These are phyloP conservation scores for Camellia sinensis DNA, from an alignment of 148 eudicot genomes.

Conservation along the genomic window DNA sequence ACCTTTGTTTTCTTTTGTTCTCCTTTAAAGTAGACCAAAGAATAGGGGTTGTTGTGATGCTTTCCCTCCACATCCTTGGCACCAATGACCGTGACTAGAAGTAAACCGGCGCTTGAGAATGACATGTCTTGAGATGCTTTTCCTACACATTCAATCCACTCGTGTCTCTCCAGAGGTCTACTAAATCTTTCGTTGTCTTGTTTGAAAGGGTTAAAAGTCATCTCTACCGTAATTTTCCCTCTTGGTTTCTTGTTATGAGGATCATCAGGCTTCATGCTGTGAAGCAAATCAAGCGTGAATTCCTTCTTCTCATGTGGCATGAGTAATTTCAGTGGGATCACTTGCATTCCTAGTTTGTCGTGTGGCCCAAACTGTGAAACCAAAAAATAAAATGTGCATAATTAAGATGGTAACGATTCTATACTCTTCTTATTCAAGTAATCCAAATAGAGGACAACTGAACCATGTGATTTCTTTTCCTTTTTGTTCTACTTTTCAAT, in stretches of 20 bases:
- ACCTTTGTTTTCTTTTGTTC: conserved; percentile 75
- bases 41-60: conserved; percentile 63
- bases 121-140: conserved; percentile 22
- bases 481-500: not conserved
- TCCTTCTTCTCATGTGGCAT: conserved; percentile 49
- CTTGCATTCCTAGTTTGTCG: conserved; percentile 83
- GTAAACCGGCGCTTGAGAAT: conserved; percentile 52
- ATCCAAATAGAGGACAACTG: not conserved
- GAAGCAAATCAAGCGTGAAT: conserved; percentile 54
- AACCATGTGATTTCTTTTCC: not conserved
- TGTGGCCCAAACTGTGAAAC: conserved; percentile 57
- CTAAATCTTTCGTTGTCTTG: conserved; percentile 49
- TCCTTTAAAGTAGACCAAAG: conserved; percentile 53
- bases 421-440: not conserved
- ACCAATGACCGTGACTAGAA: conserved; percentile 49
- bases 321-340: conserved; percentile 54
- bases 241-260: conserved; percentile 59
- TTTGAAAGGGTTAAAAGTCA: conserved; percentile 59
- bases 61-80: conserved; percentile 74
- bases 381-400: not conserved
- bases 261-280: conserved; percentile 49
- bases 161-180: conserved; percentile 20
- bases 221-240: conserved; percentile 60
- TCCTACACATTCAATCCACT: conserved; percentile 17
- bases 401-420: not conserved